Conservation (phyloP, 768 basidiomycete genomes). For the Strobilomyces confusus region DNA sequence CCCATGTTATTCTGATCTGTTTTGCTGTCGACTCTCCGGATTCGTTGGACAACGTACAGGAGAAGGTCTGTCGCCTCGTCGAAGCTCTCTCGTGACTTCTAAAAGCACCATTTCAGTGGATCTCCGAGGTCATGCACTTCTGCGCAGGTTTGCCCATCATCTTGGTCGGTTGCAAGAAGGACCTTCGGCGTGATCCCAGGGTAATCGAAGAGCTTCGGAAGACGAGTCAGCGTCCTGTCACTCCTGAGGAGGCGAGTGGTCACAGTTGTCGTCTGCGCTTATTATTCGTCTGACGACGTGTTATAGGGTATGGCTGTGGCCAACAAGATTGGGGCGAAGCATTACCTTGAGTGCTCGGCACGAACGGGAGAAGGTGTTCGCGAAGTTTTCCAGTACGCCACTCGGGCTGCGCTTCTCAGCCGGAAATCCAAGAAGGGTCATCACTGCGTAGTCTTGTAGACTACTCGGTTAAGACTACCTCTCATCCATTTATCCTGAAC, state of each 20-base stretch:
- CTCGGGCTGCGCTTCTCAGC: conserved; percentile 81
- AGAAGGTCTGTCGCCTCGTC: conserved; percentile 68
- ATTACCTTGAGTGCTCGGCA: conserved; percentile 97
- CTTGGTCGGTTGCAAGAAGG: conserved; percentile 99
- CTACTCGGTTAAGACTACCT: conserved; percentile 21
- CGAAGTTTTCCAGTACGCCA: conserved; percentile 98
- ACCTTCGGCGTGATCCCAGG: conserved; percentile 88
- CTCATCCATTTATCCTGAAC: conserved; percentile 18
- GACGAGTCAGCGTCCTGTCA: conserved; percentile 92
- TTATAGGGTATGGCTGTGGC: conserved; percentile 87
- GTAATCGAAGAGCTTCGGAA: conserved; percentile 93
- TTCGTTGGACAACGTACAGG: conserved; percentile 98
- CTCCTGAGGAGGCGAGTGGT: conserved; percentile 76
- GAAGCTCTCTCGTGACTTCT: conserved; percentile 3
- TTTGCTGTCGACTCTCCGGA: conserved; percentile 98
- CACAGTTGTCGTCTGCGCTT: not conserved
- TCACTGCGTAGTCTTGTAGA: conserved; percentile 44
- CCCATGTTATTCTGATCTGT: conserved; percentile 99
- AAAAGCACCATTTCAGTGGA: conserved; percentile 63
- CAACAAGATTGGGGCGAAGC: conserved; percentile 94
- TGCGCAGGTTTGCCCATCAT: conserved; percentile 93
- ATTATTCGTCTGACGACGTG: not conserved
- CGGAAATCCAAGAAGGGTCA: conserved; percentile 45
- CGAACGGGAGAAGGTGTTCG: conserved; percentile 95
- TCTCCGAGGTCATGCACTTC: conserved; percentile 97